phyloP scores from a whole-genome alignment of 768 basidiomycete genomes.

The Daedaleopsis nitida region DNA sequence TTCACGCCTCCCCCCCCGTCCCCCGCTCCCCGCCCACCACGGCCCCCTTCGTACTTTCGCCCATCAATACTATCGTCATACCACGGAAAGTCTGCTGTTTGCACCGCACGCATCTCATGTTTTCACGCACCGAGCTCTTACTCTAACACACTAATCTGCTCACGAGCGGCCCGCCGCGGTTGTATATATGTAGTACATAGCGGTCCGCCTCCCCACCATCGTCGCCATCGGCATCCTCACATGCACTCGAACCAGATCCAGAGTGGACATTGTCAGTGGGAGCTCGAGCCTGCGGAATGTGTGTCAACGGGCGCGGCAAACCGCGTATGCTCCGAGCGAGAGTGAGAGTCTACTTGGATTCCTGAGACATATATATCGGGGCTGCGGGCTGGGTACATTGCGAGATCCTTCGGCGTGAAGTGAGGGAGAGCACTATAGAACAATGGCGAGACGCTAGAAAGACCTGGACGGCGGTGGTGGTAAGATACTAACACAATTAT shows the following conservation, averaged over 20 bases:
- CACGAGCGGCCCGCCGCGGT: constrained; percentile 15
- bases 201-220: constrained; percentile 3
- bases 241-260: background rate
- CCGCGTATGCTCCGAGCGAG: too few relatives aligned
- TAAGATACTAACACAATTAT: constrained; percentile 26
- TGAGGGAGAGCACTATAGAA: constrained; percentile 26
- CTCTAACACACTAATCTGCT: constrained; percentile 20
- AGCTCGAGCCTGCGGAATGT: too few relatives aligned
- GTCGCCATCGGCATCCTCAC: background rate
- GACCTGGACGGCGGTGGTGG: constrained; percentile 11
- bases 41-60: background rate
- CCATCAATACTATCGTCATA: background rate
- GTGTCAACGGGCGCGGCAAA: too few relatives aligned
- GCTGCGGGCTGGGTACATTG: constrained; percentile 22
- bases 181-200: constrained; percentile 24
- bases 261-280: too few relatives aligned
- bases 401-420: constrained; percentile 7
- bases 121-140: background rate
- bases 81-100: constrained; percentile 1
- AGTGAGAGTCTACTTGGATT: constrained; percentile 5
- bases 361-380: constrained; percentile 18
- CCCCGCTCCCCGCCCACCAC: background rate
- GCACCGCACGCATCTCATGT: background rate
- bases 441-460: constrained; percentile 17
- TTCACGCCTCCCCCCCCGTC: background rate